Evolutionary conservation across 179 eudicot species (phyloP), one percentile per base, ranked within the genome.

Genomic region (Carnegiea gigantea): DNA sequence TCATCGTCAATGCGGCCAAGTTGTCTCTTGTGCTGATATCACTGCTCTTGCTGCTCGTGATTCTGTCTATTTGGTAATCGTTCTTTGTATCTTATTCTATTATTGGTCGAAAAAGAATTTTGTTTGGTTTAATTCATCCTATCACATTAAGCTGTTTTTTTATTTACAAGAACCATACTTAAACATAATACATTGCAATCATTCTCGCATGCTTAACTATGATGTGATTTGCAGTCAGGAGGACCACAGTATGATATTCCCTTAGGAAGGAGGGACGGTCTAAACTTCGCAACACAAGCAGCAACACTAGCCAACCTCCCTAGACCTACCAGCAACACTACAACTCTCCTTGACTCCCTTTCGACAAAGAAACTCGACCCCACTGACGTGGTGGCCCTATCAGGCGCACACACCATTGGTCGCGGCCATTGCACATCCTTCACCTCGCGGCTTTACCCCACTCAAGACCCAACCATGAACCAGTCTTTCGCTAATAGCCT

Each of bases 21-120:
- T 89, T 44, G 93, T 90, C 53, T 90, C 93, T 23, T 90, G 93
- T 12, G 60, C 92, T 8, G 93, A 90, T 83, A 82, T 91, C 5
- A 59, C 85, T 5, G 88, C 91, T 44, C 70, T 91, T 68, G 94
- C 94, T 72, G 92, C 94, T 13, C 92, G 94, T 23, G 92, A 91
- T 53, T 57, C 94, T 4, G 88, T 91, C 51, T 79, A 77, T 72
- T 68, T 91, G 88, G 94, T 91, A 85, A 77, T 67, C 7, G 14
- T 0, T 44, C 33, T 46, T 77, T 2, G 0, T 11, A 62, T 1
- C 30, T 23, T 62, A n/a, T 40, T 40, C 9, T 40, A 40, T 7
- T 40, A 40, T 7, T 40, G 44, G 44, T 40, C 6, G 44, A 40
- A 40, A 40, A 40, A 40, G 9, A 40, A 40, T 40, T 5, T 7